Percentiles rank a stretch among this genome's conserved stretches.
Evolutionary conservation across 2,329 filamentous ascomycete genomes (phyloP).

Genomic region (Chaetomiaceae sp.): DNA sequence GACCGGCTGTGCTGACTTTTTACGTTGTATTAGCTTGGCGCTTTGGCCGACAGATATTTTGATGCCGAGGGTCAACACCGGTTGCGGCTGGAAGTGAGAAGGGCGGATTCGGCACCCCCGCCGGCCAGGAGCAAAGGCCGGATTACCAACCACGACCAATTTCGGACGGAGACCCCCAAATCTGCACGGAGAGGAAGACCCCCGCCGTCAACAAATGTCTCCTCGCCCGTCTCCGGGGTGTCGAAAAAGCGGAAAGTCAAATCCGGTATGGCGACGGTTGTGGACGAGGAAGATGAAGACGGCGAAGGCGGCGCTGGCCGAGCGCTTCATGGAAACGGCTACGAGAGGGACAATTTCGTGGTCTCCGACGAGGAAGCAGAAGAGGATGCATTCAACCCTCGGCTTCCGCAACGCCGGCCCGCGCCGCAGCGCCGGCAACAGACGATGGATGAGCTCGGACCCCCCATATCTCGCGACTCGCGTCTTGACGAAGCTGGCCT

Average conservation of each 20-base stretch:
- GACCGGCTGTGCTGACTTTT: neutral
- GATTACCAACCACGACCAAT: neutral
- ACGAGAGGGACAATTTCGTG: slow-evolving; percentile 41
- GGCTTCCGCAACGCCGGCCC: slow-evolving; percentile 31
- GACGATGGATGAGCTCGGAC: slow-evolving; percentile 42
- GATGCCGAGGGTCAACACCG: slow-evolving; percentile 37
- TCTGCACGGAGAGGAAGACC: slow-evolving; percentile 26
- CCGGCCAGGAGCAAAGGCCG: slow-evolving; percentile 22
- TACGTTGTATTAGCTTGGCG: slow-evolving; percentile 35
- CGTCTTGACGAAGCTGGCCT: slow-evolving; percentile 48
- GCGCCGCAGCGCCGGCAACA: slow-evolving; percentile 33
- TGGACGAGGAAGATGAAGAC: slow-evolving; percentile 36
- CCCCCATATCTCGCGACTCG: slow-evolving; percentile 55
- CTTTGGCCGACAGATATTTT: slow-evolving; percentile 41
- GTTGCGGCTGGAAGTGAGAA: slow-evolving; percentile 37
- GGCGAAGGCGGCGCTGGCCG: slow-evolving; percentile 32
- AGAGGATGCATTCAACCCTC: slow-evolving; percentile 45
- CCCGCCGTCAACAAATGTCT: slow-evolving; percentile 46
- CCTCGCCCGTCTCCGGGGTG: slow-evolving; percentile 46
- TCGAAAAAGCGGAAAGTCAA: slow-evolving; percentile 36
- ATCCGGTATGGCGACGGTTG: slow-evolving; percentile 14
- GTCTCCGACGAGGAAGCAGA: slow-evolving; percentile 30
- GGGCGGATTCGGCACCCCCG: neutral
- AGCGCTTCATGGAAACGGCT: slow-evolving; percentile 38
- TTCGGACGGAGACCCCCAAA: neutral